A percentile compares a stretch with the other conserved stretches of the same genome.
Evolutionary conservation across 2,329 filamentous ascomycete species (phyloP).

Genomic region (Arthrobotrys entomopaga): DNA sequence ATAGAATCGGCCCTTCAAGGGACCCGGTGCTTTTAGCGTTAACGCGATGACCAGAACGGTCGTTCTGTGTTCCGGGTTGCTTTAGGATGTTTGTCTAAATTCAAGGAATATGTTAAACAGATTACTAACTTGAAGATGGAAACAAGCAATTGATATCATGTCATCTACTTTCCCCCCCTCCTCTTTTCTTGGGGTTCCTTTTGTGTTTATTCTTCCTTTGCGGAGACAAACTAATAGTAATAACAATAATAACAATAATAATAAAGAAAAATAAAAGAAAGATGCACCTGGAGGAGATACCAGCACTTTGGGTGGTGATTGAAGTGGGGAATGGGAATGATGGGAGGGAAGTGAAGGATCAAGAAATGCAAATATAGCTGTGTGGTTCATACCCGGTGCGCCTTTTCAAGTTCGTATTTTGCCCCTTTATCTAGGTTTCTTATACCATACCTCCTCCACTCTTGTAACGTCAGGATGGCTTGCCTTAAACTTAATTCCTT

Average conservation of each 20-base stretch:
- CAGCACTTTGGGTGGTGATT: not conserved
- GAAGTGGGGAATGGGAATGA: conserved; percentile 72
- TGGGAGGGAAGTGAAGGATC: conserved; percentile 61
- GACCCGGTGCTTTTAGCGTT: conserved; percentile 48
- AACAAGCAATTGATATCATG: not conserved
- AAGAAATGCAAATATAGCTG: conserved; percentile 29
- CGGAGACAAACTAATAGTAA: too few species aligned
- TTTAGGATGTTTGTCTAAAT: conserved; percentile 52
- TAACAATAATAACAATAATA: too few species aligned
- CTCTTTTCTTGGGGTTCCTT: too few species aligned
- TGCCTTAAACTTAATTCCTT: conserved; percentile 91
- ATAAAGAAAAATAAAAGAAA: too few species aligned
- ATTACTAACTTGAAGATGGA: not conserved
- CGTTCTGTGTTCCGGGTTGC: conserved; percentile 64
- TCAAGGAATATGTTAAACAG: conserved; percentile 37
- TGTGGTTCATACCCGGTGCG: conserved; percentile 71
- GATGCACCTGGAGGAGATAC: too few species aligned
- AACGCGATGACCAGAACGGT: conserved; percentile 65
- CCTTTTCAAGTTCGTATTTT: conserved; percentile 92
- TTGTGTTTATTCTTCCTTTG: too few species aligned
- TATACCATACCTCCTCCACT: conserved; percentile 88
- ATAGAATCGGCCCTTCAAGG: conserved; percentile 46
- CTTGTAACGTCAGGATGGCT: conserved; percentile 88
- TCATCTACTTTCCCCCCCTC: too few species aligned
- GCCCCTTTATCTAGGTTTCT: conserved; percentile 85